Base-by-base conservation (phyloP, 108 stramenopile genomes). In the Chaetoceros tenuissimus region DNA sequence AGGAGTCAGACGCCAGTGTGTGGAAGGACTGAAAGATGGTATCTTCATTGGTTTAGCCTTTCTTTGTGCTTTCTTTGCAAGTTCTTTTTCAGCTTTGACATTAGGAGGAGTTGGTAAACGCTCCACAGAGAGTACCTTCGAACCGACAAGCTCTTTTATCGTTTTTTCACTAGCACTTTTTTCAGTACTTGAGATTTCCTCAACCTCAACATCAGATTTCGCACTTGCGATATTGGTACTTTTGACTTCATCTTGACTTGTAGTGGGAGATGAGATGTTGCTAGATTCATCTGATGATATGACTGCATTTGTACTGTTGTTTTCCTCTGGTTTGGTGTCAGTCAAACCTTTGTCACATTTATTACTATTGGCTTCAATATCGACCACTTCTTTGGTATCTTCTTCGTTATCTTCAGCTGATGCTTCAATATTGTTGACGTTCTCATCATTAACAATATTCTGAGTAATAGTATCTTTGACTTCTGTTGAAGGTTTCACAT, bases 1-100 rank as follows among this genome's bases (percentile, higher is more conserved):
- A 16, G 67, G 65, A 24, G 63, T 77, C 46, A 89, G 62, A 40
- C 83, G 68, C 48, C 74, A 86, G 28, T 78, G 81, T 31, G 67
- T 67, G 22, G 72, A 63, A 17, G 59, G 64, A 21, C 31, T 44
- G 24, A 67, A 67, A 10, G 24, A 31, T 28, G 60, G 46, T 20
- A 61, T 0, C 29, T 43, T 27, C 48, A 43, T 31, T 30, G 51
- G 1, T 55, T 18, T 51, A 24, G 10, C 30, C 18, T 24, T 8
- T 19, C 57, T 19, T 54, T 46, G 52, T 60, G 48, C 53, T 63
- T 44, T 53, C n/a, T n/a, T 49, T 23, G 27, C 27, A 21, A 44
- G 31, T 56, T 24, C 28, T 60, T 58, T 27, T 52, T 67, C 56
- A 43, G 0, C 53, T 48, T 62, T 2, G 7, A 16, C n/a, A n/a